These are phyloP conservation scores for Epicoccum nigrum DNA, from an alignment of 2,329 filamentous ascomycete species.

Conservation along the genomic window DNA sequence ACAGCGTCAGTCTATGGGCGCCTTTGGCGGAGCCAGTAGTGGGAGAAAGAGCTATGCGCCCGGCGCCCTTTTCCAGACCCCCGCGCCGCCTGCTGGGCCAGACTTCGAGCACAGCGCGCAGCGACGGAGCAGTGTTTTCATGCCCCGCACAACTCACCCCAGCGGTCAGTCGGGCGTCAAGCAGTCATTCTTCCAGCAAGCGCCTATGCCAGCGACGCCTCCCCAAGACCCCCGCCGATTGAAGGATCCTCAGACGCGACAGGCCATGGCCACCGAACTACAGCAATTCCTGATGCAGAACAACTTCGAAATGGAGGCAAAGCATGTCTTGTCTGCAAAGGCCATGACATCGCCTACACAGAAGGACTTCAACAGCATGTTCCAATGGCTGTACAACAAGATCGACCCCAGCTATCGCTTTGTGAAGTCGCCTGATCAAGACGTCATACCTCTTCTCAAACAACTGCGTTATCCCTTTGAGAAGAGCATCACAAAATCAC, in stretches of 20 bases:
- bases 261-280: slow-evolving; percentile 84
- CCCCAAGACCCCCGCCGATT: slow-evolving; percentile 86
- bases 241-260: slow-evolving; percentile 79
- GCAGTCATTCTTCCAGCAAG: slow-evolving; percentile 94
- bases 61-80: slow-evolving; percentile 51
- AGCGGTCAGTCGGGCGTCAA: slow-evolving; percentile 70
- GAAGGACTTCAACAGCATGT: slow-evolving; percentile 98
- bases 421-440: slow-evolving; percentile 91
- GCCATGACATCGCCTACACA: slow-evolving; percentile 93
- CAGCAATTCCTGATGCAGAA: slow-evolving; percentile 90
- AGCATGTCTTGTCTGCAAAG: slow-evolving; percentile 88
- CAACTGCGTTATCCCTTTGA: slow-evolving; percentile 95
- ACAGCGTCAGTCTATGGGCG: slow-evolving; percentile 80
- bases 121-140: slow-evolving; percentile 75
- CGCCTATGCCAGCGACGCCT: slow-evolving; percentile 78
- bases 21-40: slow-evolving; percentile 60
- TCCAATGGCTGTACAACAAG: slow-evolving; percentile 95
- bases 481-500: slow-evolving; percentile 93
- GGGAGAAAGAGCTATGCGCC: slow-evolving; percentile 76
- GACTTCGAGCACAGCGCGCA: slow-evolving; percentile 63
- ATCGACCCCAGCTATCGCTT: slow-evolving; percentile 95
- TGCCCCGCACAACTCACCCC: slow-evolving; percentile 64
- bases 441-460: slow-evolving; percentile 90
- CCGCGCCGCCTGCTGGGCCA: slow-evolving; percentile 53
- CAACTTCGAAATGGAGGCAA: slow-evolving; percentile 98